Evolutionary conservation across 2,329 filamentous ascomycete species (phyloP), one percentile per base, ranked within the genome.

Genomic region (Dendrostoma leiphaemia): DNA sequence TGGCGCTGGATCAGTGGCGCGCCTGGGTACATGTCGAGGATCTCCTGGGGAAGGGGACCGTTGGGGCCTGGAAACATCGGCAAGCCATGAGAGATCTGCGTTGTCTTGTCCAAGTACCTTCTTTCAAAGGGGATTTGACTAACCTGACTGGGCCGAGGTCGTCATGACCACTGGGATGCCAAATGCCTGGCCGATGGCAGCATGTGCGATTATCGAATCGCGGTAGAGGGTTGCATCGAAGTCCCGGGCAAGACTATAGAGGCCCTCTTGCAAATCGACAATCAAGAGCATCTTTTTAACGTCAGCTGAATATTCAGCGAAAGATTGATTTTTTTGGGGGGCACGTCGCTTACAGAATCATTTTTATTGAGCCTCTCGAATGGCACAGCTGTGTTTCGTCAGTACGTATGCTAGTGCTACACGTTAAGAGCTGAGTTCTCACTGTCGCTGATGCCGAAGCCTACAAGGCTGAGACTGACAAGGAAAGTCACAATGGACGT

Each of bases 1-100:
- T 86, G 78, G 32, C 88, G 83, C 61, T 79, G 75, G 64, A 91
- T 81, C 10, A 90, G 72, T 0, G 88, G 81, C 0, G 84, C 82
- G 43, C 81, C 71, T 24, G 88, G 88, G 64, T 89, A 85, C 80
- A 85, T 79, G 12, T 84, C 76, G 5, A 81, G 66, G 58, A 91
- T 87, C 63, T 90, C 88, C 62, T 85, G 82, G 9, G 86, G 84
- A 1, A 91, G 72, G 1, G 80, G 83, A 1, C 88, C 88, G 65
- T 91, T 91, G 46, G 88, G 87, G 4, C 88, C 87, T 69, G 12
- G 10, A n/a, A n/a, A n/a, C n/a, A n/a, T n/a, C n/a, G n/a, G n/a
- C n/a, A n/a, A n/a, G n/a, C n/a, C n/a, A n/a, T n/a, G n/a, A n/a
- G n/a, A n/a, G n/a, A n/a, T n/a, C n/a, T n/a, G n/a, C n/a, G n/a